phyloP scores from a whole-genome alignment of 495 filamentous ascomycete species.

The Tuber indicum region DNA sequence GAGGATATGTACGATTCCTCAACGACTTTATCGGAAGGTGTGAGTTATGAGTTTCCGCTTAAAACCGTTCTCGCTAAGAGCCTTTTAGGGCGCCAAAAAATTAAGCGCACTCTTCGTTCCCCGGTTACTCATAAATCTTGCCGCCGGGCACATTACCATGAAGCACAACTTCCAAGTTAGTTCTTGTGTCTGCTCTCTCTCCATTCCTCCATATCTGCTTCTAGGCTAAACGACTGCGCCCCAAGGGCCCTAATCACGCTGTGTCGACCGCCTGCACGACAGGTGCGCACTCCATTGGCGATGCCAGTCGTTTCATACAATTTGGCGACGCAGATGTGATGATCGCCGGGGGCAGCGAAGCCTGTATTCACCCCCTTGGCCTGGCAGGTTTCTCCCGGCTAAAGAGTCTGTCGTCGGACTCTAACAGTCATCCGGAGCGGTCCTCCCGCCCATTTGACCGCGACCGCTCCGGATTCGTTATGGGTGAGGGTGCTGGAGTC shows the following conservation, averaged over 20 bases:
- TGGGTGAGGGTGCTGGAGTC: constrained; percentile 86
- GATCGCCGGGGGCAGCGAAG: constrained; percentile 88
- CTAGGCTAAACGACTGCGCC: not conserved
- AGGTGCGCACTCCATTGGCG: constrained; percentile 86
- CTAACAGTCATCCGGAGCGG: constrained; percentile 29
- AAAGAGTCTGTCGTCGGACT: constrained; percentile 65
- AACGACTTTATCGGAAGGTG: constrained; percentile 65
- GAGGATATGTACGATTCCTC: constrained; percentile 82
- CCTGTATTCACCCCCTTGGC: constrained; percentile 90
- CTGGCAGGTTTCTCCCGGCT: constrained; percentile 86
- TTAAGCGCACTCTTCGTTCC: constrained; percentile 90
- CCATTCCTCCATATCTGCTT: not conserved
- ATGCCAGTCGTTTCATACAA: constrained; percentile 83
- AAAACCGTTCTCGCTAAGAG: constrained; percentile 3
- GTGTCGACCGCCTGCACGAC: constrained; percentile 93
- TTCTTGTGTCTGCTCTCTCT: not conserved
- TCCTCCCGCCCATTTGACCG: constrained; percentile 84
- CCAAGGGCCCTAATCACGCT: constrained; percentile 78
- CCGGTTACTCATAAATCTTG: constrained; percentile 85
- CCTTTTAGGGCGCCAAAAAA: constrained; percentile 71
- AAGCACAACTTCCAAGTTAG: constrained; percentile 71
- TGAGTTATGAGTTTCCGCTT: constrained; percentile 44
- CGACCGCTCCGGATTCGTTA: constrained; percentile 78
- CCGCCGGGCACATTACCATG: constrained; percentile 90
- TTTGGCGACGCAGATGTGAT: constrained; percentile 89